These are phyloP conservation scores for Fraxinus quadrangulata DNA, from an alignment of 257 asterid genomes.

Conservation along the genomic window DNA sequence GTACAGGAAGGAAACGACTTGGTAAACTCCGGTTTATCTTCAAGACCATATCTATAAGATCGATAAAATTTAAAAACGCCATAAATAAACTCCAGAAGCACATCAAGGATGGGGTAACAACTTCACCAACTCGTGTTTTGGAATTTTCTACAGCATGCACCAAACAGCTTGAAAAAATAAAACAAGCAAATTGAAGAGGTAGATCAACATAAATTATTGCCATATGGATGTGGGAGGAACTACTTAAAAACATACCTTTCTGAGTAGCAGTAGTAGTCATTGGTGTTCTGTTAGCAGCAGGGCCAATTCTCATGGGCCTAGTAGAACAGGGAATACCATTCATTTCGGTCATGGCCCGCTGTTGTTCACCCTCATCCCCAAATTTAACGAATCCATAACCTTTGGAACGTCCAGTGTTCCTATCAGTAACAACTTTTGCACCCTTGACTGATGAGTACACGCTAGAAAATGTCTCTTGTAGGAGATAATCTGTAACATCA, in stretches of 20 bases:
- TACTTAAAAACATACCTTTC: slow-evolving; percentile 46
- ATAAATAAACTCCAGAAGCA: slow-evolving; percentile 37
- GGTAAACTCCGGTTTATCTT: slow-evolving; percentile 47
- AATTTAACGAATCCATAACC: slow-evolving; percentile 88
- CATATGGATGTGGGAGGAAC: slow-evolving; percentile 10
- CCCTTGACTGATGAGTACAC: slow-evolving; percentile 73
- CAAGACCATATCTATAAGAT: slow-evolving; percentile 44
- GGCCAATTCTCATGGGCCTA: slow-evolving; percentile 89
- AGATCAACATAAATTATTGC: slow-evolving; percentile 12
- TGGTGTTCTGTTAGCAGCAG: slow-evolving; percentile 82
- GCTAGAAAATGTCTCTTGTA: slow-evolving; percentile 67
- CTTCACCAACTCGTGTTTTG: slow-evolving; percentile 33
- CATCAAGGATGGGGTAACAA: slow-evolving; percentile 38
- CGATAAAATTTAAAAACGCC: slow-evolving; percentile 45
- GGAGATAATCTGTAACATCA: slow-evolving; percentile 71
- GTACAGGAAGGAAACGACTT: slow-evolving; percentile 65
- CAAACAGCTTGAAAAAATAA: slow-evolving; percentile 23
- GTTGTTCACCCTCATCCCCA: slow-evolving; percentile 79
- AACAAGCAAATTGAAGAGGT: slow-evolving; percentile 2
- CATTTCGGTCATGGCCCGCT: slow-evolving; percentile 86
- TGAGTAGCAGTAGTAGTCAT: slow-evolving; percentile 46
- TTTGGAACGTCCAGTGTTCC: slow-evolving; percentile 81
- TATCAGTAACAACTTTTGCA: slow-evolving; percentile 81
- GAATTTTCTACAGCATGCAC: slow-evolving; percentile 30
- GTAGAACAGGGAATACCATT: slow-evolving; percentile 75